Evolutionary conservation across 805 yeast genomes (phyloP).

Genomic region (Teunomyces tritomae): DNA sequence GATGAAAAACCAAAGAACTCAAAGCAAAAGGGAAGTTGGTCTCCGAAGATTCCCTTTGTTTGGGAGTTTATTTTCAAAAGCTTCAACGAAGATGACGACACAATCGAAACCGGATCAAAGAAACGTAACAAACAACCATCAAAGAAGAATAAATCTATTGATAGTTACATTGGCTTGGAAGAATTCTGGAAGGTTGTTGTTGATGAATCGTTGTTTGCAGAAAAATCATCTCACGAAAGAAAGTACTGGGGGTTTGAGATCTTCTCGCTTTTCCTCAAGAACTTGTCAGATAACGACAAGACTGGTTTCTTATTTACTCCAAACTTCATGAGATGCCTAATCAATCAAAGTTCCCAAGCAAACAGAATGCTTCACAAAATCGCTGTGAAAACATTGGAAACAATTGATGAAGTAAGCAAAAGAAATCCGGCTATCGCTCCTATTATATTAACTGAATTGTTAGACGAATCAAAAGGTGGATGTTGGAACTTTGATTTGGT

Average conservation of each 20-base stretch:
- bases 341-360: constrained; percentile 70
- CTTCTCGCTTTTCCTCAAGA: constrained; percentile 47
- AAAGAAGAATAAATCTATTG: constrained; percentile 17
- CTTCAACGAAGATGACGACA: constrained; percentile 26
- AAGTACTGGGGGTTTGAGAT: constrained; percentile 85
- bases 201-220: constrained; percentile 77
- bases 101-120: constrained; percentile 26
- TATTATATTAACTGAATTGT: constrained; percentile 22
- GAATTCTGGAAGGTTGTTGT: constrained; percentile 81
- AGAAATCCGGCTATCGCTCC: constrained; percentile 40
- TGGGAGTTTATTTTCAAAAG: constrained; percentile 63
- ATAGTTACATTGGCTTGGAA: constrained; percentile 25
- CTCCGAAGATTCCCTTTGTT: constrained; percentile 70
- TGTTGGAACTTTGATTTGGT: constrained; percentile 71
- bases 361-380: constrained; percentile 67
- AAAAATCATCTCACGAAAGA: constrained; percentile 77
- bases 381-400: constrained; percentile 51
- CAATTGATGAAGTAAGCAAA: constrained; percentile 39
- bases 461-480: constrained; percentile 42
- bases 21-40: constrained; percentile 68
- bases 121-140: constrained; percentile 33
- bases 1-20: constrained; percentile 22
- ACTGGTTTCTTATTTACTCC: constrained; percentile 47
- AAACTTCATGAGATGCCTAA: constrained; percentile 67
- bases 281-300: constrained; percentile 14